Evolutionary conservation across 495 filamentous ascomycete species (phyloP), one percentile per base, ranked within the genome.

Genomic region (Podospora sp.): DNA sequence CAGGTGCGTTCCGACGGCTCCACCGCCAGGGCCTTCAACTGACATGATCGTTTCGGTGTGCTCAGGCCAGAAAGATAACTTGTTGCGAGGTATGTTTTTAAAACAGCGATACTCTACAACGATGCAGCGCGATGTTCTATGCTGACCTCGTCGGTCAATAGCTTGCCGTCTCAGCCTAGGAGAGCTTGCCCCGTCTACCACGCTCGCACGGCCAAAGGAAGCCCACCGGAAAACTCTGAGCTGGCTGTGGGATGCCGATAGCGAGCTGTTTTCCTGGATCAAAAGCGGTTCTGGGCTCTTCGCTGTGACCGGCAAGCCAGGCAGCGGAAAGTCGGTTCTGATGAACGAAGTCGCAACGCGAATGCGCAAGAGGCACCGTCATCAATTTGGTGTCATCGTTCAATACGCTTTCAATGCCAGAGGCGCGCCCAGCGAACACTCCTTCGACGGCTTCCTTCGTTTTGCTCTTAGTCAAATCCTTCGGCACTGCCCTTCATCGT

Each of bases 101-200:
- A 36, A 5, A 36, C 12, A 36, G 6, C 33, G 12, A 5, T 36
- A 36, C 33, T 12, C 6, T 5, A 36, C 6, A 36, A 12, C 33
- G 12, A 36, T 5, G 12, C 3, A 27, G n/a, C 6, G 24, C 21
- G 6, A 27, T 58, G 3, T 58, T 24, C 7, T 5, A n/a, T 53
- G 12, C 29, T 60, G 6, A 9, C 22, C 58, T 36, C 5, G 33
- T 20, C 25, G 25, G 16, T 36, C 16, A 11, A 21, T 27, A 60
- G 58, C 58, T 27, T 60, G 58, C 21, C 58, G 69, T 65, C 65
- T 66, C 53, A 69, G 67, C 26, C 67, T 73, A 11, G 72, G 72
- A 27, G 69, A 73, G 46, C 59, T 68, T 20, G 68, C 65, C n/a
- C 67, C 65, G 18, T 59, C 69, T 9, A 35, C 29, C 12, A 60